Percentiles rank a stretch among this genome's conserved stretches.
Conservation (phyloP, 1,284 basidiomycete genomes). For the Pseudozyma sp. region DNA sequence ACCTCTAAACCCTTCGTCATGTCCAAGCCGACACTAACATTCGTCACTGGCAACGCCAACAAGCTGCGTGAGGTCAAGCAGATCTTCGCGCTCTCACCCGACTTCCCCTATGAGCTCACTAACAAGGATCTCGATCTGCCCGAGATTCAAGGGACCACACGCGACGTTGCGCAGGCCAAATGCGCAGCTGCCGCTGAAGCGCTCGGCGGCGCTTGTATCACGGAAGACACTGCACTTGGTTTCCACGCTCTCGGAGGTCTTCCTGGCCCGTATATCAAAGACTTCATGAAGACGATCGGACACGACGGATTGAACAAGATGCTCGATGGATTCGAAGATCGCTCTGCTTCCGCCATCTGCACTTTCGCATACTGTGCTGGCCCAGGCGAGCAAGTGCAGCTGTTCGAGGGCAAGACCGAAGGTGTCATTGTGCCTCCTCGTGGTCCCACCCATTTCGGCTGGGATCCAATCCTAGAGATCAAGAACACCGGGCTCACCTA, state of each 20-base stretch:
- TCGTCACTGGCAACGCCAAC: slow-evolving; percentile 94
- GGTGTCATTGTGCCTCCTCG: slow-evolving; percentile 88
- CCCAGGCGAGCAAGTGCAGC: slow-evolving; percentile 47
- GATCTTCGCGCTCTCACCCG: slow-evolving; percentile 71
- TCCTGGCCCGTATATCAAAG: slow-evolving; percentile 96
- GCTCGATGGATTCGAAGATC: slow-evolving; percentile 84
- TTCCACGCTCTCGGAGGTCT: slow-evolving; percentile 89
- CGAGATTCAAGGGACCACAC: slow-evolving; percentile 91
- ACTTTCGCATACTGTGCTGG: slow-evolving; percentile 87
- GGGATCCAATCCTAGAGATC: slow-evolving; percentile 89
- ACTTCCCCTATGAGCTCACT: slow-evolving; percentile 35
- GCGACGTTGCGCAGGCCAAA: slow-evolving; percentile 90
- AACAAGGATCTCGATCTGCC: slow-evolving; percentile 75
- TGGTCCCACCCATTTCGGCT: slow-evolving; percentile 82
- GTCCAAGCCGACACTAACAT: slow-evolving; percentile 69
- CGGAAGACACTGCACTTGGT: slow-evolving; percentile 94
- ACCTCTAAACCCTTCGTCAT: slow-evolving; percentile 4
- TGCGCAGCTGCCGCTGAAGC: slow-evolving; percentile 79
- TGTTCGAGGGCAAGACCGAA: slow-evolving; percentile 93
- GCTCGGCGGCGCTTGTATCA: slow-evolving; percentile 86
- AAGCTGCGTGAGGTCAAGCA: slow-evolving; percentile 89
- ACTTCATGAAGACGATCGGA: slow-evolving; percentile 69
- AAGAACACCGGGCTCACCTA: slow-evolving; percentile 73
- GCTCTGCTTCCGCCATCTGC: slow-evolving; percentile 87
- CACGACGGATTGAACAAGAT: slow-evolving; percentile 82